phyloP scores from a whole-genome alignment of 2,329 filamentous ascomycete species.

The Fusarium sp. region DNA sequence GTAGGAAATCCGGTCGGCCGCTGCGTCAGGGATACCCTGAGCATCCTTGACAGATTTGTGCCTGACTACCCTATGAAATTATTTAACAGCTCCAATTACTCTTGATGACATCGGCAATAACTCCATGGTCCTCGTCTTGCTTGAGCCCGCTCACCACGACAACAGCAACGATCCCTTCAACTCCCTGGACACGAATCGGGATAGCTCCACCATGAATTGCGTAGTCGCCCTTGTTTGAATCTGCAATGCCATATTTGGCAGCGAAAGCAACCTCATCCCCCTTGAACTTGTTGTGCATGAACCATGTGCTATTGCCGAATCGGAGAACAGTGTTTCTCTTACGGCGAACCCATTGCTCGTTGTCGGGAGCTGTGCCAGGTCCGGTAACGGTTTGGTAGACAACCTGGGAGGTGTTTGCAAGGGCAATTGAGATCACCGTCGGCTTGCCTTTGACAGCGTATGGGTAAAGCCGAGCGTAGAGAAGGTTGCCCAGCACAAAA shows the following conservation, averaged over 20 bases:
- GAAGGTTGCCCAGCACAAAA: conserved; percentile 71
- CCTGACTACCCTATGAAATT: neutral
- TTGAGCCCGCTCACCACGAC: conserved; percentile 81
- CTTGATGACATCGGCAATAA: conserved; percentile 76
- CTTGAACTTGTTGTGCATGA: conserved; percentile 73
- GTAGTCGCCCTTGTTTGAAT: conserved; percentile 67
- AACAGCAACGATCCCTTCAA: conserved; percentile 80
- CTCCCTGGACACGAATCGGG: conserved; percentile 75
- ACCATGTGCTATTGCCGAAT: conserved; percentile 77
- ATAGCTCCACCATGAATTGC: conserved; percentile 83
- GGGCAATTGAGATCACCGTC: conserved; percentile 72
- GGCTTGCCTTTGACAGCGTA: conserved; percentile 53
- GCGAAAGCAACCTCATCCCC: conserved; percentile 73
- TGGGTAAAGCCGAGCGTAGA: conserved; percentile 70
- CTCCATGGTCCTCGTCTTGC: conserved; percentile 80
- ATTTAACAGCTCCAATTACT: conserved; percentile 55
- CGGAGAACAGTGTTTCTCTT: conserved; percentile 79
- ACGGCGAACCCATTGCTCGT: conserved; percentile 75
- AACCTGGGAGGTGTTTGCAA: conserved; percentile 67
- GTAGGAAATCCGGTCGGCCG: conserved; percentile 3
- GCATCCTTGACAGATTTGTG: neutral
- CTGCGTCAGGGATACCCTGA: neutral
- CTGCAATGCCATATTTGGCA: conserved; percentile 70
- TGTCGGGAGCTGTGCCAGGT: conserved; percentile 75
- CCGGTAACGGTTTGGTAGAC: conserved; percentile 78